Conservation (phyloP, 768 basidiomycete species). For the Leccinum rimulosum region DNA sequence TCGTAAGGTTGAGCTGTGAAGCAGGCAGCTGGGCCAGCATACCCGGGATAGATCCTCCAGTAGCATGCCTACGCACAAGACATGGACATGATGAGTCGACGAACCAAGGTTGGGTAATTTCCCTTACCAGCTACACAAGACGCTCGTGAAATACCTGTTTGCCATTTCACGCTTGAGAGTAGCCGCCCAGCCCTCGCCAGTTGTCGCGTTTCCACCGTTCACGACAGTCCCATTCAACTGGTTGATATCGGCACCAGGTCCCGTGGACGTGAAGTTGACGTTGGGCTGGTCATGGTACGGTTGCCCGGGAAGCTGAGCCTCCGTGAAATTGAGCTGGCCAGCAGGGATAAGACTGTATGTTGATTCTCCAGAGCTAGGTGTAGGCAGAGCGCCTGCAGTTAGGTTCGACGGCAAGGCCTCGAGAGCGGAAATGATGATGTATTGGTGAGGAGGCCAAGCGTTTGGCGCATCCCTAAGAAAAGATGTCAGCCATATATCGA, state of each 20-base stretch:
- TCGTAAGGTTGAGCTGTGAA: conserved; percentile 65
- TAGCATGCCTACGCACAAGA: conserved; percentile 59
- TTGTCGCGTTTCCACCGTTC: conserved; percentile 64
- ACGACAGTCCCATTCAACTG: conserved; percentile 50
- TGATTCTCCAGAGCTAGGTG: conserved; percentile 47
- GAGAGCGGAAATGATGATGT: conserved; percentile 77
- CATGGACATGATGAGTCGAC: background rate
- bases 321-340: conserved; percentile 80
- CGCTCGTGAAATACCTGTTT: conserved; percentile 81
- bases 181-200: conserved; percentile 63
- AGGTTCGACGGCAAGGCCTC: conserved; percentile 70
- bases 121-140: conserved; percentile 83
- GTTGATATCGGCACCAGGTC: conserved; percentile 61
- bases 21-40: conserved; percentile 69
- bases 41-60: conserved; percentile 79
- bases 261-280: conserved; percentile 50
- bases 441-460: conserved; percentile 83
- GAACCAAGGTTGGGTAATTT: background rate
- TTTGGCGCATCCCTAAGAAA: conserved; percentile 76
- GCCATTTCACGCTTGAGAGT: conserved; percentile 69
- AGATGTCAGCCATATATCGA: background rate
- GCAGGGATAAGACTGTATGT: conserved; percentile 68
- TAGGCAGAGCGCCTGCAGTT: conserved; percentile 54
- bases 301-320: conserved; percentile 71
- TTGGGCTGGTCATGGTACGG: conserved; percentile 38